Base-by-base conservation (phyloP, 225 moss, liverwort and hornwort species). In the Asterella californica region DNA sequence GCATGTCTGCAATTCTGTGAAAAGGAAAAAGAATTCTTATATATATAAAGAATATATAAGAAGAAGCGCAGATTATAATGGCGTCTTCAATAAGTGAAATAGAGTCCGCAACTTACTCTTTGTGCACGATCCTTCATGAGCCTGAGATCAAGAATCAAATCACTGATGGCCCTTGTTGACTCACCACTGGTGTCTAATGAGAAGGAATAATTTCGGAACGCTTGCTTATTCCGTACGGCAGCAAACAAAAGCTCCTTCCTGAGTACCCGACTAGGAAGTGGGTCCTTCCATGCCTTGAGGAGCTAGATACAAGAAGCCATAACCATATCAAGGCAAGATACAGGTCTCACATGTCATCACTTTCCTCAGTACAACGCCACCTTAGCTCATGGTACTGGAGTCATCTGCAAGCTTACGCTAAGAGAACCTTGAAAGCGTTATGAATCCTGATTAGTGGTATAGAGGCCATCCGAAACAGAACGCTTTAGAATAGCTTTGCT, bases 271-370 rank as follows among this genome's bases (percentile, higher is more conserved):
- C 86, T 82, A 32, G 97, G 97, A 83, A 99, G 86, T 71, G 97
- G 95, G 86, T 99, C 95, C 84, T 90, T 82, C 97, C 95, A 99
- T 71, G 92, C 93, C 80, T 79, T 36, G 50, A 95, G 79, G 47
- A 99, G 73, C 92, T 95, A 83, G 76, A 83, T 74, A 83, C 49
- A 78, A 21, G 49, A 75, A 86, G 76, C 48, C 53, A 52, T 17
- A 62, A 10, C 21, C 25, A 24, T 25, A 33, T 30, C 21, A 63
- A 64, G 46, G 5, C 45, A 63, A 0, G 25, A 48, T 22, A 47
- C 22, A 2, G 2, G 63, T 7, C 3, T 42, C 42, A 3, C 3
- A 42, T 42, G 32, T 36, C 24, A 32, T 32, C 32, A 54, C 50
- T 49, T 32, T 52, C 30, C 19, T n/a, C 17, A 5, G 4, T 36